Percentiles rank a stretch among this genome's conserved stretches.
Conservation (phyloP, 1,284 basidiomycete species). For the Cutaneotrichosporon spelunceum region DNA sequence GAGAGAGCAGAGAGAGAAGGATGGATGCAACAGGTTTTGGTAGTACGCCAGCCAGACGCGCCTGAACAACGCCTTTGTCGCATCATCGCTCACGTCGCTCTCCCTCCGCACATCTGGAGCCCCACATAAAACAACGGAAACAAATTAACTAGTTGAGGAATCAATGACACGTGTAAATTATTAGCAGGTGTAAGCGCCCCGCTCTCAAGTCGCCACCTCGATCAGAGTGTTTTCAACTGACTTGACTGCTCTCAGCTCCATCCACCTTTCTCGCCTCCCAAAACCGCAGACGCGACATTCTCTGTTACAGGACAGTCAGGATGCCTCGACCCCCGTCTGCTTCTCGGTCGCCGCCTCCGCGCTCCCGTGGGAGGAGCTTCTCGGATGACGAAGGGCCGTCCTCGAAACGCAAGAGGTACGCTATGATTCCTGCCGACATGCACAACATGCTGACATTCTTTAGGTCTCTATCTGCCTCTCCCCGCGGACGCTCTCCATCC, state of each 20-base stretch:
- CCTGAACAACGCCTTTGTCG: not conserved
- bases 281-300: conserved; percentile 14
- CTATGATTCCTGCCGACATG: not conserved
- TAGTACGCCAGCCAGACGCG: not conserved
- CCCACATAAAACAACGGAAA: not conserved
- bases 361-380: conserved; percentile 14
- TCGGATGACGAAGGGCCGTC: conserved; percentile 31
- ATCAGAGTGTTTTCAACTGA: not conserved
- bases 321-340: conserved; percentile 33
- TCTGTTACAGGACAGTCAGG: conserved; percentile 4
- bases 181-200: not conserved
- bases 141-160: not conserved
- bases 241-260: not conserved
- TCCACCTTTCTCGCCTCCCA: not conserved
- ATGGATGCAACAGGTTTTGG: not conserved
- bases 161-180: not conserved
- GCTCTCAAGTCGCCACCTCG: not conserved
- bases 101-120: not conserved
- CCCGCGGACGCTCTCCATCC: conserved; percentile 45
- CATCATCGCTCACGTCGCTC: too few species aligned
- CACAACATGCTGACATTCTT: not conserved
- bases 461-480: conserved; percentile 46
- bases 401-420: conserved; percentile 49
- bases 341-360: conserved; percentile 10
- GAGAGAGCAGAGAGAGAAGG: not conserved